Base-by-base conservation (phyloP, 495 filamentous ascomycete genomes). In the Darksidea phi region DNA sequence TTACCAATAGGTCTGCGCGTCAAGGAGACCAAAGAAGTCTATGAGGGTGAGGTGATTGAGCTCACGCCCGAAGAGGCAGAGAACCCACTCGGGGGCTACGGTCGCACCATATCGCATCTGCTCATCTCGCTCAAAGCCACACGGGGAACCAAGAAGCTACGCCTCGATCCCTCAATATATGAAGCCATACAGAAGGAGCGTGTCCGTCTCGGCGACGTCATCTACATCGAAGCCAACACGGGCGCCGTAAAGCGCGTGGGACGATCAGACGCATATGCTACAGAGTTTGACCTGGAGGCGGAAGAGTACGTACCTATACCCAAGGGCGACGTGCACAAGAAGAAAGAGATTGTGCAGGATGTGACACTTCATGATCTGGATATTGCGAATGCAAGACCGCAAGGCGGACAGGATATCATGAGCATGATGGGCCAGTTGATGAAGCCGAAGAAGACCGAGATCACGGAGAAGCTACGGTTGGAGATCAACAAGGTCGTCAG, bases 321-420 rank as follows among this genome's bases (percentile, higher is more conserved):
- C 18, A 97, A 98, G 76, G 94, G 94, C 42, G 94, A 98, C 67
- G 94, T 98, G 38, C 94, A 97, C 77, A 98, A 97, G 81, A 96
- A 97, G 83, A 98, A 98, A 79, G 94, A 98, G 77, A 93, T 97
- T 56, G 94, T 98, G n/a, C 94, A 98, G 72, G 94, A 97, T 70
- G 94, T 98, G 57, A 95, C 92, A 32, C 80, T 98, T 57, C 94
- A 98, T 69, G 94, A 98, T 67, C 78, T 98, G 48, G 94, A 98
- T 71, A 90, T 96, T 64, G 94, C 94, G 64, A 98, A 98, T 68
- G 89, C 94, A 11, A 81, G 93, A 58, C 95, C 94, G 12, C 80
- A 96, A 79, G 93, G 94, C 32, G 94, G 94, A 55, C 94, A 98
- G 77, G 94, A 98, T 73, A 92, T 98, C 57, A 96, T 98, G 92